phyloP scores from a whole-genome alignment of 495 filamentous ascomycete species.

The Stereocaulon alpinum region DNA sequence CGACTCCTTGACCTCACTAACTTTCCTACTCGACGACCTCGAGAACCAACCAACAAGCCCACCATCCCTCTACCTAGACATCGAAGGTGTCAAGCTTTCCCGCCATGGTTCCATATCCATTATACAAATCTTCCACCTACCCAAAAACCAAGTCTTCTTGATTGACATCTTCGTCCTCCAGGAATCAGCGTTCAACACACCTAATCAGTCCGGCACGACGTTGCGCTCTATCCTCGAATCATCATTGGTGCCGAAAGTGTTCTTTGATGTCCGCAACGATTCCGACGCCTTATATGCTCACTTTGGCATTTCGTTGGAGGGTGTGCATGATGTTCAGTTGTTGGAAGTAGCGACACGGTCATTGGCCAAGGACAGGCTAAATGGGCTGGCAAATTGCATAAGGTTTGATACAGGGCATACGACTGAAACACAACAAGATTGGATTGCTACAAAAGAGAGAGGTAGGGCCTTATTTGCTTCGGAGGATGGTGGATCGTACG shows the following conservation, averaged over 20 bases:
- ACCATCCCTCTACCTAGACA: conserved; percentile 43
- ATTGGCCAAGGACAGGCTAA: not conserved
- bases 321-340: conserved; percentile 22
- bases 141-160: conserved; percentile 31
- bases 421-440: conserved; percentile 17
- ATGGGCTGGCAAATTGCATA: conserved; percentile 37
- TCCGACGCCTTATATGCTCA: conserved; percentile 16
- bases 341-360: conserved; percentile 16
- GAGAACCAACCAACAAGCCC: conserved; percentile 21
- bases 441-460: conserved; percentile 33
- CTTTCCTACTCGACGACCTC: conserved; percentile 14
- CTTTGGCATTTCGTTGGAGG: conserved; percentile 19
- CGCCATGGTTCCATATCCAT: conserved; percentile 43
- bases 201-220: conserved; percentile 24
- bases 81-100: conserved; percentile 43
- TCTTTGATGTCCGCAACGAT: conserved; percentile 44
- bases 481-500: conserved; percentile 33
- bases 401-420: conserved; percentile 26
- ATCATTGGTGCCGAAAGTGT: conserved; percentile 34
- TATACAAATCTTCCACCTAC: conserved; percentile 32
- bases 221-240: conserved; percentile 43
- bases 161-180: conserved; percentile 42
- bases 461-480: conserved; percentile 30
- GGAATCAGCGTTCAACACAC: conserved; percentile 34
- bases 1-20: conserved; percentile 3